Conservation (phyloP, 768 basidiomycete genomes). For the Mrakia blollopis region DNA sequence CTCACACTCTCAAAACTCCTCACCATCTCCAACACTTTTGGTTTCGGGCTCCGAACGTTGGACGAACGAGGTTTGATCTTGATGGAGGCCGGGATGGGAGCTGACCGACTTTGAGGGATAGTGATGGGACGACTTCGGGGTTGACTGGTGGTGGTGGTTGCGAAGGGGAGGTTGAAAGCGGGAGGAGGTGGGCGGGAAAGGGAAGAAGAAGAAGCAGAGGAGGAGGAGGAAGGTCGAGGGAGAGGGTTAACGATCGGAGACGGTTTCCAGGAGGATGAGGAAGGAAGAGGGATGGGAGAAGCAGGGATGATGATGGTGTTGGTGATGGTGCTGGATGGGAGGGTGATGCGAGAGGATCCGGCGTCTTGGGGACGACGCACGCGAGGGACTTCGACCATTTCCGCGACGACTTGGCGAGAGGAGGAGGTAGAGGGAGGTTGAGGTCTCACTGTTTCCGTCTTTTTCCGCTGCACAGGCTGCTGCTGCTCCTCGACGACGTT, state of each 20-base stretch:
- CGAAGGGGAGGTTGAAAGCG: not conserved
- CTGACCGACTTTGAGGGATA: conserved; percentile 1
- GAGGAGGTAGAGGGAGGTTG: no score
- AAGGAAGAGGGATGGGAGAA: not conserved
- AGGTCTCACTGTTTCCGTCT: no score
- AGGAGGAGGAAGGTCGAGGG: not conserved
- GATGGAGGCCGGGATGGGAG: not conserved
- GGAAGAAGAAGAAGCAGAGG: not conserved
- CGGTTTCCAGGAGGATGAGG: no score
- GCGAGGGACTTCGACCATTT: not conserved
- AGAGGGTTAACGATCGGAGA: not conserved
- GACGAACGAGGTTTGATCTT: not conserved
- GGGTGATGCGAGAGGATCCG: not conserved
- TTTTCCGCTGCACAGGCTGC: no score
- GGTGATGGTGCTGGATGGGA: not conserved
- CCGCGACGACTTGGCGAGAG: no score
- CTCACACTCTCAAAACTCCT: conserved; percentile 17
- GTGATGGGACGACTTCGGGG: not conserved
- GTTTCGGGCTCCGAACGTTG: not conserved
- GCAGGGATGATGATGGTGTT: not conserved
- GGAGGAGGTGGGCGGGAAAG: not conserved
- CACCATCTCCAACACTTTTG: not conserved
- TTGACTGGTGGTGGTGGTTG: not conserved
- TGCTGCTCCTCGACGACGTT: no score
- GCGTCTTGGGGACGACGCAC: not conserved